A percentile compares a stretch with the other conserved stretches of the same genome.
phyloP scores from a whole-genome alignment of 768 basidiomycete genomes.

The Calocybe indica region DNA sequence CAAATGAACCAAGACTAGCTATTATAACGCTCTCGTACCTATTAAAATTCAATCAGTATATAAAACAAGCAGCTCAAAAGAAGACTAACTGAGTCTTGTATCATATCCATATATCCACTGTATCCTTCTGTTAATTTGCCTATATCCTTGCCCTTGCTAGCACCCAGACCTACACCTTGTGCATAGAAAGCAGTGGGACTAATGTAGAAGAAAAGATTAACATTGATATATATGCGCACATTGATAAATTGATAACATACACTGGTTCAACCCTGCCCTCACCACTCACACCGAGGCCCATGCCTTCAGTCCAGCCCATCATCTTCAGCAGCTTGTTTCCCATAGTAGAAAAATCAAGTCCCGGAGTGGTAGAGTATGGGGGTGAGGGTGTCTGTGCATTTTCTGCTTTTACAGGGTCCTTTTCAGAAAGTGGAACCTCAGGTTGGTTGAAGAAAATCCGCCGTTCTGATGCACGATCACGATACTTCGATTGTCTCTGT shows the following conservation, averaged over 20 bases:
- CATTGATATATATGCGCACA: background rate
- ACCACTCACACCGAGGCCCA: constrained; percentile 75
- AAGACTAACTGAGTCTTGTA: constrained; percentile 57
- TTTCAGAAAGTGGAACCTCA: constrained; percentile 65
- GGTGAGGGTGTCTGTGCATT: constrained; percentile 53
- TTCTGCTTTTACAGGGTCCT: constrained; percentile 33
- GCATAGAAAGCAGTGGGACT: constrained; percentile 85
- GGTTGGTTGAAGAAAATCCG: constrained; percentile 90
- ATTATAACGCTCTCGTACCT: background rate
- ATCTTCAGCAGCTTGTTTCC: constrained; percentile 93
- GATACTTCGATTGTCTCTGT: constrained; percentile 71
- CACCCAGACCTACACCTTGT: constrained; percentile 87
- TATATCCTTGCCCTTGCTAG: constrained; percentile 82
- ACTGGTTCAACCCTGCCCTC: constrained; percentile 89
- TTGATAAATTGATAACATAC: constrained; percentile 32
- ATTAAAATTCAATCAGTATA: background rate
- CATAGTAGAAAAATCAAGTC: constrained; percentile 77
- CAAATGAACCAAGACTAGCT: too few relatives aligned
- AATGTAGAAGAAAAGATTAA: constrained; percentile 1
- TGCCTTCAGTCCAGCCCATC: constrained; percentile 97
- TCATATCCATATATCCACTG: constrained; percentile 66
- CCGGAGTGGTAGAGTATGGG: constrained; percentile 60
- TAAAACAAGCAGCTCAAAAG: constrained; percentile 5
- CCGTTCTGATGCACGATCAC: constrained; percentile 92
- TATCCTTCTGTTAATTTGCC: constrained; percentile 66